Evolutionary conservation across 1,139 yeast genomes (phyloP).

Genomic region (Magnusiomyces suaveolens): DNA sequence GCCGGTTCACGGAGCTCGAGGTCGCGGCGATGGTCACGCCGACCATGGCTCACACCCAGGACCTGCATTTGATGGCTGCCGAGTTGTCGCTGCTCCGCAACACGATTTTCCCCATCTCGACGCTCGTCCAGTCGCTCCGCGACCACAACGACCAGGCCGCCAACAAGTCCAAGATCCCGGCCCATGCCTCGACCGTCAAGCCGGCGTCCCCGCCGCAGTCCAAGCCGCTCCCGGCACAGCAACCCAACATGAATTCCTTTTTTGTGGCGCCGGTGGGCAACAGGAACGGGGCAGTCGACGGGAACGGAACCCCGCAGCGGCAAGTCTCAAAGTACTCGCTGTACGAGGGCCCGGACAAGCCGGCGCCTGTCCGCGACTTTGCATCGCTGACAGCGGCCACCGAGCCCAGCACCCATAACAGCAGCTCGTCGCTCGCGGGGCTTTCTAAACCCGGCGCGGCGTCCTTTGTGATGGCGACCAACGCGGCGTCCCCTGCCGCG

Average conservation of each 20-base stretch:
- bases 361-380: background rate
- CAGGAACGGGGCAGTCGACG: background rate
- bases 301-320: background rate
- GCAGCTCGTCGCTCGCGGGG: background rate
- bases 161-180: background rate
- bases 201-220: background rate
- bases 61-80: constrained; percentile 43
- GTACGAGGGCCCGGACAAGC: background rate
- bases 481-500: background rate
- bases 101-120: constrained; percentile 39
- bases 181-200: constrained; percentile 5
- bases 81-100: constrained; percentile 41
- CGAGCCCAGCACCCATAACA: background rate
- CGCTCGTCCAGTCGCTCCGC: constrained; percentile 37
- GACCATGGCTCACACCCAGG: constrained; percentile 41
- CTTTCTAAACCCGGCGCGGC: background rate
- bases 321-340: background rate
- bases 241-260: background rate
- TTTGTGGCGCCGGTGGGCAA: background rate
- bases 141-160: constrained; percentile 28
- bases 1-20: constrained; percentile 40
- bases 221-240: background rate
- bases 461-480: background rate
- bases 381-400: background rate
- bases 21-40: constrained; percentile 42